Base-by-base conservation (phyloP, 371 early-diverging fungal species). In the Umbelopsis sp. region DNA sequence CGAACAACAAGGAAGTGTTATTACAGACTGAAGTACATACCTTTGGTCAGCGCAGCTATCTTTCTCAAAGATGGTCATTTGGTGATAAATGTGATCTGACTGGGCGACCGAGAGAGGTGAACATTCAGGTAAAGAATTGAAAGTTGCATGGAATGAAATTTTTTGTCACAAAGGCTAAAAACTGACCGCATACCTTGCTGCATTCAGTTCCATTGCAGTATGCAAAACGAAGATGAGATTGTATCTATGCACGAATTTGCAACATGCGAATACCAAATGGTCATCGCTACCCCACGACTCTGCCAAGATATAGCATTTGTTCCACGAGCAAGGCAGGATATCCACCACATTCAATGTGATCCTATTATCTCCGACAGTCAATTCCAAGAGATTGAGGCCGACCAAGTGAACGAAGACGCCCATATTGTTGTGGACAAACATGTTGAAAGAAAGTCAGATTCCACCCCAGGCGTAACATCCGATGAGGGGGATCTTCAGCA, bases 71-170 rank as follows among this genome's bases (percentile, higher is more conserved):
- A 29, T 94, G 92, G 93, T 75, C 75, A 1, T 85, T 86, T 41
- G 95, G 95, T 32, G 88, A 91, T 7, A 44, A 77, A 18, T 95
- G 95, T 69, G 92, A 93, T 68, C 50, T 90, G 6, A 95, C 92
- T 1, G 81, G 85, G 2, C 82, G 80, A 66, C 89, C 86, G 35
- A 85, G 95, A 37, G 77, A 78, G 0, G 80, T 93, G 29, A 91
- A 93, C 68, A 80, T 95, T 16, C 92, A 92, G 72, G 86, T 86
- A 75, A 14, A 37, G 22, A 29, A 29, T 29, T 41, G 37, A 38
- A 38, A 65, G 22, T 64, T 18, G 41, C 41, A 12, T 41, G 41
- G 29, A 4, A 29, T 29, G 29, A 4, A 29, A 4, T 1, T 29
- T 29, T 3, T 22, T 22, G 22, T 29, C 4, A 29, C 29, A 29